Conservation (phyloP, 2,329 filamentous ascomycete species). For the Diaporthe aspalathi region DNA sequence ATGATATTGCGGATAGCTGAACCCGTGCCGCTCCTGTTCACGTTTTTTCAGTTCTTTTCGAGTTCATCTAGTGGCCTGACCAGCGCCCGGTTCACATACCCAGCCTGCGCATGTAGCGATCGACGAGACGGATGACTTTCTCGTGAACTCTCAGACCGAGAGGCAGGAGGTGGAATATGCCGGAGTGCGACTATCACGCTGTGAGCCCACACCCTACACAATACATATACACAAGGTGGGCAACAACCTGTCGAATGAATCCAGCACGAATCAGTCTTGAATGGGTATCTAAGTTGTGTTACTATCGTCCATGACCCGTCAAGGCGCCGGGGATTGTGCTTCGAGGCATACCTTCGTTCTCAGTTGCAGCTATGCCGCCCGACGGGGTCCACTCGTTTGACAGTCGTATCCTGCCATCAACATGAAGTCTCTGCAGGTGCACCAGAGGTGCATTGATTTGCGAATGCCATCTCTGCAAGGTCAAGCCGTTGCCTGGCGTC, state of each 20-base stretch:
- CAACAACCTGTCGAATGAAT: slow-evolving; percentile 75
- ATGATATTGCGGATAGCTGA: slow-evolving; percentile 85
- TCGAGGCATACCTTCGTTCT: slow-evolving; percentile 61
- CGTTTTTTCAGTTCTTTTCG: slow-evolving; percentile 2
- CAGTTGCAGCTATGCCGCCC: slow-evolving; percentile 70
- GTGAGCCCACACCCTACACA: slow-evolving; percentile 27
- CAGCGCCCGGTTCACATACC: slow-evolving; percentile 57
- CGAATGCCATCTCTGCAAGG: slow-evolving; percentile 17
- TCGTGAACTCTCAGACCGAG: slow-evolving; percentile 87
- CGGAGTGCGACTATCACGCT: slow-evolving; percentile 77
- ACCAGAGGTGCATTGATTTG: neutral
- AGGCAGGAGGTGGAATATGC: slow-evolving; percentile 92
- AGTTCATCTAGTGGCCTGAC: slow-evolving; percentile 35
- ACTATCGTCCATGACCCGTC: neutral
- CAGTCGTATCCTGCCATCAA: slow-evolving; percentile 58
- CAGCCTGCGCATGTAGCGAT: slow-evolving; percentile 85
- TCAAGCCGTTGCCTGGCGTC: neutral
- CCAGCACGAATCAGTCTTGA: slow-evolving; percentile 76
- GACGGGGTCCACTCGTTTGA: slow-evolving; percentile 86
- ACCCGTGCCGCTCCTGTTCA: slow-evolving; percentile 78
- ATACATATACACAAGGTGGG: neutral
- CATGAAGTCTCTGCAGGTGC: slow-evolving; percentile 36
- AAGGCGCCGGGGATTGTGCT: neutral
- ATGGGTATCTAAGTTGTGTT: slow-evolving; percentile 65
- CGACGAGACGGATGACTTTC: slow-evolving; percentile 86